phyloP scores from a whole-genome alignment of 192 early-diverging fungal genomes.

The Linderina pennispora region DNA sequence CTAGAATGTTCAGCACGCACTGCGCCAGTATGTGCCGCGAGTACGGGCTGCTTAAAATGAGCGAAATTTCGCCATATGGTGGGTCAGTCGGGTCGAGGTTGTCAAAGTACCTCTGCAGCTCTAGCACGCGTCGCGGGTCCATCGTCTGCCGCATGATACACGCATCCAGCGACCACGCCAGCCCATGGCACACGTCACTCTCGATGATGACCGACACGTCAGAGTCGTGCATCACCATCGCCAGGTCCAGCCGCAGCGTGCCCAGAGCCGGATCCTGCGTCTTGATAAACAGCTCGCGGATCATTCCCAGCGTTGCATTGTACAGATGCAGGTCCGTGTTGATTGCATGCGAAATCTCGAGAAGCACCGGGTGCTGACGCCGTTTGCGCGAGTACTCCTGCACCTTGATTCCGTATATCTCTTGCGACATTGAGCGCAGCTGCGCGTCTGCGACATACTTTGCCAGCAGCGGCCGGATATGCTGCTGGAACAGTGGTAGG shows the following conservation, averaged over 20 bases:
- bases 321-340: slow-evolving; percentile 27
- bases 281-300: slow-evolving; percentile 23
- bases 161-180: slow-evolving; percentile 35
- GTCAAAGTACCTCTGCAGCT: slow-evolving; percentile 36
- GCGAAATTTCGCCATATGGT: slow-evolving; percentile 39
- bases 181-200: slow-evolving; percentile 27
- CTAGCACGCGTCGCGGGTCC: slow-evolving; percentile 19
- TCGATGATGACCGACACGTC: slow-evolving; percentile 11
- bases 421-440: slow-evolving; percentile 19
- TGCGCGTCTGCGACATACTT: slow-evolving; percentile 5
- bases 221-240: slow-evolving; percentile 30
- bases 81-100: slow-evolving; percentile 11
- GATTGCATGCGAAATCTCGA: slow-evolving; percentile 19
- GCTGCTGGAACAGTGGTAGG: slow-evolving; percentile 12
- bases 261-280: slow-evolving; percentile 19
- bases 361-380: slow-evolving; percentile 9
- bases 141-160: slow-evolving; percentile 26
- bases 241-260: slow-evolving; percentile 32
- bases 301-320: slow-evolving; percentile 30
- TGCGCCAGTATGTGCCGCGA: slow-evolving; percentile 28
- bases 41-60: slow-evolving; percentile 40
- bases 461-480: slow-evolving; percentile 26
- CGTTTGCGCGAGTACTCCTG: slow-evolving; percentile 3
- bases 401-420: slow-evolving; percentile 9
- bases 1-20: slow-evolving; percentile 23